Conservation (phyloP, 169 alveolate genomes). For the Plasmodium ovale region DNA sequence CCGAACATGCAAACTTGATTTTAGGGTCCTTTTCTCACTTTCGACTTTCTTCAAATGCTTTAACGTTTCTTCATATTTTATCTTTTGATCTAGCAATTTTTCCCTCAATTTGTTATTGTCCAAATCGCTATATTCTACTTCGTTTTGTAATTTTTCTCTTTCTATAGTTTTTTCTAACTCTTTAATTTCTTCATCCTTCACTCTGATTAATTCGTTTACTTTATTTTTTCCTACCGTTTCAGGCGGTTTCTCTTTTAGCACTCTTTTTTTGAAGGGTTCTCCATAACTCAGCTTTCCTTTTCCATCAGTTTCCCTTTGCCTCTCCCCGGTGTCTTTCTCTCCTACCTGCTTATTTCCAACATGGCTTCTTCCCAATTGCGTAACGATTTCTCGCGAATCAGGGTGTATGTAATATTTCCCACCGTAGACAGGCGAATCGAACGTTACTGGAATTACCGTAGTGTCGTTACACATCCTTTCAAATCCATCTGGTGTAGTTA, state of each 20-base stretch:
- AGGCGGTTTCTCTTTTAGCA: slow-evolving; percentile 25
- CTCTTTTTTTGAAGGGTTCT: slow-evolving; percentile 54
- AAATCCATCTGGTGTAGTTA: background rate
- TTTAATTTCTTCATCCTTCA: slow-evolving; percentile 58
- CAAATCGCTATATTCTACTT: slow-evolving; percentile 10
- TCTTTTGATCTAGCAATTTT: slow-evolving; percentile 62
- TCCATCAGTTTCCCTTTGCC: background rate
- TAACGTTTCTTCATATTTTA: slow-evolving; percentile 72
- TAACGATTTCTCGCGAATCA: background rate
- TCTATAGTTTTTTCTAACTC: slow-evolving; percentile 34
- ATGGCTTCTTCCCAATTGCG: background rate
- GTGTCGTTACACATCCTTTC: background rate
- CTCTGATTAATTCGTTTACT: slow-evolving; percentile 45
- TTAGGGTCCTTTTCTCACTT: slow-evolving; percentile 61
- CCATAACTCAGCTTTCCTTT: background rate
- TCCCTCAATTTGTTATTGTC: slow-evolving; percentile 60
- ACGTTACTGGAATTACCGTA: background rate
- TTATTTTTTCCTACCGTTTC: slow-evolving; percentile 12
- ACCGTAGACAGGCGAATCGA: slow-evolving; percentile 11
- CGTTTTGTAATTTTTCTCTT: slow-evolving; percentile 20
- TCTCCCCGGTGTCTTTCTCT: background rate
- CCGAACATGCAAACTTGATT: slow-evolving; percentile 47
- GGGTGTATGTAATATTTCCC: background rate
- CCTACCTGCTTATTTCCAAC: background rate
- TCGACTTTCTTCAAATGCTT: slow-evolving; percentile 73